phyloP scores from a whole-genome alignment of 169 alveolate species.

The Eimeria praecox region DNA sequence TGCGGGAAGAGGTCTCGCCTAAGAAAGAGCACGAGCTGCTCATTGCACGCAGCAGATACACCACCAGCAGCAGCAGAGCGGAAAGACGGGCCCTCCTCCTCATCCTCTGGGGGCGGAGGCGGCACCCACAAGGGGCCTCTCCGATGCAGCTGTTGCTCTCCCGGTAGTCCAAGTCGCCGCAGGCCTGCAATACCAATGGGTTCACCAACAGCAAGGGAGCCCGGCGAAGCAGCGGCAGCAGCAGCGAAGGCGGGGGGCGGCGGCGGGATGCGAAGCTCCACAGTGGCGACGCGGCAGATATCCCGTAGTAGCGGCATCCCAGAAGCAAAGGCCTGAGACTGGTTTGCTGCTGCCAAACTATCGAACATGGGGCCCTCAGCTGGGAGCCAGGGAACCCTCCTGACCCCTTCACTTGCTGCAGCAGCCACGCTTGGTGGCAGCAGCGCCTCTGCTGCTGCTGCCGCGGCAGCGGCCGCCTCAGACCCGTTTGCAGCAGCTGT shows the following conservation, averaged over 20 bases:
- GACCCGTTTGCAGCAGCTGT: slow-evolving; percentile 59
- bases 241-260: slow-evolving; percentile 63
- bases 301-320: slow-evolving; percentile 65
- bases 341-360: slow-evolving; percentile 59
- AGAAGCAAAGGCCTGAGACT: slow-evolving; percentile 50
- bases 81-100: slow-evolving; percentile 2
- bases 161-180: slow-evolving; percentile 57
- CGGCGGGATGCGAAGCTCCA: slow-evolving; percentile 56
- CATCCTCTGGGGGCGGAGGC: slow-evolving; percentile 29
- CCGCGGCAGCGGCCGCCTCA: slow-evolving; percentile 58
- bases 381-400: slow-evolving; percentile 60
- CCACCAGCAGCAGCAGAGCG: slow-evolving; percentile 29
- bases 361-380: slow-evolving; percentile 74
- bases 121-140: slow-evolving; percentile 54
- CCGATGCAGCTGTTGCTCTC: slow-evolving; percentile 55
- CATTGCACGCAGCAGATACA: slow-evolving; percentile 12
- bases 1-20: slow-evolving; percentile 53
- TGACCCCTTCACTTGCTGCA: slow-evolving; percentile 28
- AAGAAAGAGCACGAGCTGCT: slow-evolving; percentile 38
- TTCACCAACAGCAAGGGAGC: not conserved
- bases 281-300: slow-evolving; percentile 68
- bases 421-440: slow-evolving; percentile 37
- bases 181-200: slow-evolving; percentile 50
- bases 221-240: slow-evolving; percentile 49
- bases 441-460: slow-evolving; percentile 66